phyloP scores from a whole-genome alignment of 208 protist genomes.

The Histomonas meleagridis region DNA sequence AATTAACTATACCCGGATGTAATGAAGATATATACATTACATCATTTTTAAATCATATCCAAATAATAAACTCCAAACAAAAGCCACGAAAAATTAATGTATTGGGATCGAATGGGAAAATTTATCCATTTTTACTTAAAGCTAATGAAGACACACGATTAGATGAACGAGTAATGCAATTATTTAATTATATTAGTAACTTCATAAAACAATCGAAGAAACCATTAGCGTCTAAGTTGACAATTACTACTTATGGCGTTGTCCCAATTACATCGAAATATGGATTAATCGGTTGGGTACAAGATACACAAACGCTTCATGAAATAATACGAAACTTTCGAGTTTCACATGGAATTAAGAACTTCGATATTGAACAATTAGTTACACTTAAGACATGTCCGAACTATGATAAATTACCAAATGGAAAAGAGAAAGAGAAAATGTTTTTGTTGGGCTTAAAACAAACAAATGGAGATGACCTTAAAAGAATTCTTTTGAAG shows the following conservation, averaged over 20 bases:
- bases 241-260: background rate
- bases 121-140: constrained; percentile 31
- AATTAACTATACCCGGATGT: background rate
- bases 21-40: background rate
- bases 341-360: background rate
- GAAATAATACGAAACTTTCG: background rate
- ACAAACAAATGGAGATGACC: background rate
- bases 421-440: background rate
- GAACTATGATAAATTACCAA: background rate
- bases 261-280: background rate
- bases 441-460: background rate
- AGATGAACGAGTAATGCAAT: constrained; percentile 39
- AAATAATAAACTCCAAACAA: constrained; percentile 37
- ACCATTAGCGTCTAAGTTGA: background rate
- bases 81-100: constrained; percentile 22
- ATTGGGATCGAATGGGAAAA: background rate
- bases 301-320: background rate
- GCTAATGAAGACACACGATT: constrained; percentile 37
- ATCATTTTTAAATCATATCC: background rate
- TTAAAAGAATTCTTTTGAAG: background rate
- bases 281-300: constrained; percentile 18
- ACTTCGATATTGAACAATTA: background rate
- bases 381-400: background rate
- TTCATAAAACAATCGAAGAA: background rate
- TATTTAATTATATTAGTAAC: background rate